These are phyloP conservation scores for Coix lacrymajobi DNA, from an alignment of 176 grass and related monocot genomes.

Conservation along the genomic window DNA sequence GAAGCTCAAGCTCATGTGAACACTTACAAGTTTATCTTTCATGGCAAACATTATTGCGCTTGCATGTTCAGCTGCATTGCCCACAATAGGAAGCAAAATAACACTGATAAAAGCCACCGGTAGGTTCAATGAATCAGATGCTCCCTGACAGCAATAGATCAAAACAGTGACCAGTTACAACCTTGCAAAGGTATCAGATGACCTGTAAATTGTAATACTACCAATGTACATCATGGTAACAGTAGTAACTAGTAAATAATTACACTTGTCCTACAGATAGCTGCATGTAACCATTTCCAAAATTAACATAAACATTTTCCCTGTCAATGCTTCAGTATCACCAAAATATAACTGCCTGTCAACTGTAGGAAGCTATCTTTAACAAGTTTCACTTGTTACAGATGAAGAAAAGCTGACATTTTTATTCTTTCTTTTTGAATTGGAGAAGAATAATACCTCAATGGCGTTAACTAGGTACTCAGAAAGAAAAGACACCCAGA, in stretches of 20 bases:
- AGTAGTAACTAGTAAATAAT: background rate
- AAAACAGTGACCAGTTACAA: constrained; percentile 26
- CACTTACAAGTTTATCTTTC: constrained; percentile 86
- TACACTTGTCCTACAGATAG: constrained; percentile 6
- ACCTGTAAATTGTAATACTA: constrained; percentile 14
- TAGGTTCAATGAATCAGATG: constrained; percentile 74
- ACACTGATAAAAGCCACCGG: constrained; percentile 88
- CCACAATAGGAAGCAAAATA: constrained; percentile 92
- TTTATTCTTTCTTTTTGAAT: background rate
- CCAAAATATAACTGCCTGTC: background rate
- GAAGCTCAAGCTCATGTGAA: background rate
- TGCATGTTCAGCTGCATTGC: constrained; percentile 94
- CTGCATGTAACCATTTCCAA: background rate
- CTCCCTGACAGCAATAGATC: constrained; percentile 49
- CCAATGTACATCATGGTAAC: background rate
- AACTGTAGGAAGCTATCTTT: background rate
- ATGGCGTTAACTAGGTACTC: constrained; percentile 85
- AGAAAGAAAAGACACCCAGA: constrained; percentile 66
- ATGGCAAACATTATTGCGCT: constrained; percentile 92
- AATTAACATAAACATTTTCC: background rate
- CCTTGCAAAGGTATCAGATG: constrained; percentile 18
- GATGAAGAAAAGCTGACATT: background rate
- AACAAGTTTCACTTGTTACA: constrained; percentile 1
- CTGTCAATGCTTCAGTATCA: background rate
- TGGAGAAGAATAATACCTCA: constrained; percentile 47